Conservation (phyloP, 371 early-diverging fungal genomes). For the Syncephalastrum contaminatum region DNA sequence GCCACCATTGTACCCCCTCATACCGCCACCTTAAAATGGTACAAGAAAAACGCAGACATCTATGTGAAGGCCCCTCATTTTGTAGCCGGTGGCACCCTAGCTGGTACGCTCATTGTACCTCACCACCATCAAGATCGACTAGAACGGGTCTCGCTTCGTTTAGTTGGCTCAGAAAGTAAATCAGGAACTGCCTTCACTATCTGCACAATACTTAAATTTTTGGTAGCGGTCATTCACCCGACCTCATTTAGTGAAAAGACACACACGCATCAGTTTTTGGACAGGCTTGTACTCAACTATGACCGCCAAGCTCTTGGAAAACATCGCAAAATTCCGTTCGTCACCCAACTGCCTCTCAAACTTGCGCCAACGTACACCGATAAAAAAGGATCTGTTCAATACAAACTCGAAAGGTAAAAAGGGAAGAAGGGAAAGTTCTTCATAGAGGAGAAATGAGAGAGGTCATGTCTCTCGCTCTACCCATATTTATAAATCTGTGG, state of each 20-base stretch:
- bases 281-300: slow-evolving; percentile 7
- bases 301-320: slow-evolving; percentile 1
- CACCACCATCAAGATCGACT: slow-evolving; percentile 9
- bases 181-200: background rate
- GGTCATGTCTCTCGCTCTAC: no score
- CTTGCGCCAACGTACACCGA: slow-evolving; percentile 24
- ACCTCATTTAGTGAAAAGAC: slow-evolving; percentile 7
- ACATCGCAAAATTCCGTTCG: slow-evolving; percentile 15
- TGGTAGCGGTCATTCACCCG: background rate
- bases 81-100: slow-evolving; percentile 27
- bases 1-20: slow-evolving; percentile 5
- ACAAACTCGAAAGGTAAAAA: slow-evolving; percentile 25
- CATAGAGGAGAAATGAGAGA: no score
- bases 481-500: no score
- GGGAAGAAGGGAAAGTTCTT: no score
- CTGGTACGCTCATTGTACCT: slow-evolving; percentile 25
- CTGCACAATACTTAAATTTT: background rate
- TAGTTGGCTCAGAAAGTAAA: slow-evolving; percentile 26
- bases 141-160: slow-evolving; percentile 10
- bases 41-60: slow-evolving; percentile 19
- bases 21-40: background rate
- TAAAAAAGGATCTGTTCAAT: slow-evolving; percentile 28
- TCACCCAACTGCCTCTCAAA: slow-evolving; percentile 14
- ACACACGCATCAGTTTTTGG: slow-evolving; percentile 16
- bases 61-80: slow-evolving; percentile 36